These are phyloP conservation scores for Cicer pinnatifidum DNA, from an alignment of 306 rosid species.

Conservation along the genomic window DNA sequence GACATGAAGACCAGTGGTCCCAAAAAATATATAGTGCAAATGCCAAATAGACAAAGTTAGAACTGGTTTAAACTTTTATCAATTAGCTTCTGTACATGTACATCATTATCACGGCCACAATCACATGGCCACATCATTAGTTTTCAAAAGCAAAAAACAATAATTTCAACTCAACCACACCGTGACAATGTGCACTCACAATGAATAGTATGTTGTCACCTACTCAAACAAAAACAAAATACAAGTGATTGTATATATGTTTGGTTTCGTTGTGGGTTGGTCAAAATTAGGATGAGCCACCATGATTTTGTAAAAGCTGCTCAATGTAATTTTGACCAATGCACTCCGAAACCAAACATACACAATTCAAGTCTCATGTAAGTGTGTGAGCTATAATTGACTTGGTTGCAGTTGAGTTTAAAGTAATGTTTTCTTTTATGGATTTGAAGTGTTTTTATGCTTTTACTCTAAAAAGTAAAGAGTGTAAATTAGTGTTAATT, in stretches of 20 bases:
- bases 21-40: conserved; percentile 12
- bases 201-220: conserved; percentile 22
- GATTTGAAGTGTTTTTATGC: conserved; percentile 2
- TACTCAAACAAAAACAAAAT: conserved; percentile 8
- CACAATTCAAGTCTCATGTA: not conserved
- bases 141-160: conserved; percentile 21
- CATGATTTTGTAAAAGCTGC: no score
- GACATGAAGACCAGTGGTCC: conserved; percentile 40
- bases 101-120: conserved; percentile 34
- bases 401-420: conserved; percentile 1
- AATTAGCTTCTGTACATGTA: not conserved
- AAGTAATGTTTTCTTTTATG: not conserved
- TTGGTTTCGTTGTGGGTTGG: no score
- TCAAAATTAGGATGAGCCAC: no score
- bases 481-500: not conserved
- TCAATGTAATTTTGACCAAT: no score
- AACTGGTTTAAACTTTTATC: not conserved
- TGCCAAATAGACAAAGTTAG: conserved; percentile 28
- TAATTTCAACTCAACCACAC: conserved; percentile 36
- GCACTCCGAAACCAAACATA: no score
- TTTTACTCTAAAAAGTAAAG: not conserved
- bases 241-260: not conserved
- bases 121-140: conserved; percentile 40
- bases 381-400: not conserved
- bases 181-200: conserved; percentile 6